phyloP scores from a whole-genome alignment of 2,329 filamentous ascomycete genomes.

The Penicillium sp. region DNA sequence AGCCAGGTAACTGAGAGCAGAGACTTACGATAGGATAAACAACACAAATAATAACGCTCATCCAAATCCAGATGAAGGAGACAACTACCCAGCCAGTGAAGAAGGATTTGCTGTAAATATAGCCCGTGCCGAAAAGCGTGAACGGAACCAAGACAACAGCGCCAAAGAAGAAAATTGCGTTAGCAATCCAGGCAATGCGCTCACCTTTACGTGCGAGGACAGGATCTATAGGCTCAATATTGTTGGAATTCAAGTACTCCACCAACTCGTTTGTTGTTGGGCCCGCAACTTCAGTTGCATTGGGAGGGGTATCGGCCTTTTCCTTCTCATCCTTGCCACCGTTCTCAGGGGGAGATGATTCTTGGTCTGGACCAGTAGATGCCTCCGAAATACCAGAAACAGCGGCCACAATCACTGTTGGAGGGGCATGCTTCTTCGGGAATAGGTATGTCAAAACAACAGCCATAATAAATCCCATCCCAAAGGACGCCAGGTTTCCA shows the following conservation, averaged over 20 bases:
- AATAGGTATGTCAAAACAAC: slow-evolving; percentile 36
- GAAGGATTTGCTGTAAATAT: slow-evolving; percentile 36
- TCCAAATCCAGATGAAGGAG: slow-evolving; percentile 41
- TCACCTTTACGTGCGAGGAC: slow-evolving; percentile 36
- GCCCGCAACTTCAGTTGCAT: not conserved
- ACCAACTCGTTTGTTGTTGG: not conserved
- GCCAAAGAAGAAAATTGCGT: slow-evolving; percentile 36
- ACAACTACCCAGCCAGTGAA: slow-evolving; percentile 44
- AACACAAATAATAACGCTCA: not conserved
- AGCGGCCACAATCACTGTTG: not conserved
- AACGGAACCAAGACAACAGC: slow-evolving; percentile 43
- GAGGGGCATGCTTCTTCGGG: slow-evolving; percentile 17
- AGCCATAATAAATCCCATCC: slow-evolving; percentile 35
- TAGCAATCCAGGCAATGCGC: slow-evolving; percentile 36
- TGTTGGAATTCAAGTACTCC: not conserved
- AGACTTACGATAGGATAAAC: not conserved
- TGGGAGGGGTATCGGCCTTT: not conserved
- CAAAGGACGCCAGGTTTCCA: slow-evolving; percentile 40
- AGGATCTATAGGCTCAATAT: slow-evolving; percentile 41
- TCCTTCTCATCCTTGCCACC: not conserved
- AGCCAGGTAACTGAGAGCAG: not conserved
- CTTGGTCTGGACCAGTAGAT: not conserved
- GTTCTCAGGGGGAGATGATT: not conserved
- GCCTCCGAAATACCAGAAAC: not conserved
- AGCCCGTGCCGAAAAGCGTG: slow-evolving; percentile 39